Evolutionary conservation across 768 basidiomycete species (phyloP), one percentile per base, ranked within the genome.

Genomic region (Infundibulicybe gibba): DNA sequence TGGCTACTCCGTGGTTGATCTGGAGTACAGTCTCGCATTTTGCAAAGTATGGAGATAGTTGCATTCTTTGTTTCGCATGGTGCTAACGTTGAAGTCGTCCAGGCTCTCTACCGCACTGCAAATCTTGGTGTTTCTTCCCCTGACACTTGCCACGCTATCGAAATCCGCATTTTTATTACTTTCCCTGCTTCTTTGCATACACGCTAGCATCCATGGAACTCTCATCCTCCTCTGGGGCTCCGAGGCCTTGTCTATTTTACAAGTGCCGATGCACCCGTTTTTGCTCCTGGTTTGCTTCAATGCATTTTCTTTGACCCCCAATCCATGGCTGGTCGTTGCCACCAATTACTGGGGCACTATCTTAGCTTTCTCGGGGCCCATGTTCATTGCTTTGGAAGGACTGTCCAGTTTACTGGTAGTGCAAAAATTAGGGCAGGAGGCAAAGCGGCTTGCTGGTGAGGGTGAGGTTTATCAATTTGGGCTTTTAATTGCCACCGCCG

Each of bases 211-310:
- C 40, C 90, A 93, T 72, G 88, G 90, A 47, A 88, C 88, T 2
- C 72, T 91, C 57, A 71, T 80, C 49, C 73, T 87, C 35, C 54
- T 89, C 48, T 87, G 81, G 80, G 80, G 81, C 47, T 87, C 87
- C 11, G 71, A 80, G 40, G 76, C 80, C 12, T 73, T 92, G 43
- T 82, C 87, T 12, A 74, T 93, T 49, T 71, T 91, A 47, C 90
- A 93, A 67, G 78, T 92, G 30, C 90, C 90, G 8, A 83, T 90
- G 72, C 90, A 92, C 62, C 83, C 90, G 0, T 89, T 92, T 65
- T 76, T 93, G 31, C 81, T 93, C 37, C 83, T 93, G 41, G 79
- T 92, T 48, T 88, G 81, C 61, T 93, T 93, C 77, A 93, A 93
- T 61, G 75, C 83, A 32, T 91, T 90, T 64, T 80, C 88, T 2